These are phyloP conservation scores for Taphrina deformans DNA, from an alignment of 1,139 yeast genomes.

Conservation along the genomic window DNA sequence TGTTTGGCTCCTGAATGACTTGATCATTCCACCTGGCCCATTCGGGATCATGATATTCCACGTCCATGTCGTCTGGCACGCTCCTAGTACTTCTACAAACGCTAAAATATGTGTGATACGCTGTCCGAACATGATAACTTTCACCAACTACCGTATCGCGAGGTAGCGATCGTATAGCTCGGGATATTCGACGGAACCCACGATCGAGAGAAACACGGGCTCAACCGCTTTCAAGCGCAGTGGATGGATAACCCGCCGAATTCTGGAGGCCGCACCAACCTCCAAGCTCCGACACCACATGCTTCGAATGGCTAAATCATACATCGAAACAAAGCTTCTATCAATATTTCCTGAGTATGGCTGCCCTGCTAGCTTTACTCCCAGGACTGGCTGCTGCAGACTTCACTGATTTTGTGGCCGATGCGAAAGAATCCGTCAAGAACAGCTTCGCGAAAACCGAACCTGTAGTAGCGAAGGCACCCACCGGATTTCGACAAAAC, in stretches of 20 bases:
- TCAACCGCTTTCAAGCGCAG: background rate
- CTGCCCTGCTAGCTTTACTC: conserved; percentile 5
- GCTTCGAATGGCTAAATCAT: too few relatives aligned
- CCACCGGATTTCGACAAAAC: background rate
- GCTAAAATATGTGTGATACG: too few relatives aligned
- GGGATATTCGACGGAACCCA: background rate
- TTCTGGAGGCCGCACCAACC: too few relatives aligned
- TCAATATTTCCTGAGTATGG: background rate
- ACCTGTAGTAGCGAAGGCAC: background rate
- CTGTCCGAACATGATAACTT: too few relatives aligned
- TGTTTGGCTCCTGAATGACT: conserved; percentile 27
- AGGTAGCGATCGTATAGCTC: background rate
- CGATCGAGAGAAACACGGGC: background rate
- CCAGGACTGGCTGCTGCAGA: conserved; percentile 9
- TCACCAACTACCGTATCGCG: too few relatives aligned
- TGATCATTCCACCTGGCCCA: conserved; percentile 30
- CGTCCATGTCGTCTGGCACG: too few relatives aligned
- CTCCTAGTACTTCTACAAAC: too few relatives aligned
- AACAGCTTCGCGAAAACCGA: background rate
- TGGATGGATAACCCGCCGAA: too few relatives aligned
- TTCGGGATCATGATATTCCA: conserved; percentile 32
- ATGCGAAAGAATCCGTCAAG: conserved; percentile 2
- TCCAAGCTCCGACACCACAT: too few relatives aligned
- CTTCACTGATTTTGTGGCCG: conserved; percentile 7
- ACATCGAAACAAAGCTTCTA: background rate